Percentiles rank a stretch among this genome's conserved stretches.
Evolutionary conservation across 2,329 filamentous ascomycete species (phyloP).

Genomic region (Pseudocercospora crystallina): DNA sequence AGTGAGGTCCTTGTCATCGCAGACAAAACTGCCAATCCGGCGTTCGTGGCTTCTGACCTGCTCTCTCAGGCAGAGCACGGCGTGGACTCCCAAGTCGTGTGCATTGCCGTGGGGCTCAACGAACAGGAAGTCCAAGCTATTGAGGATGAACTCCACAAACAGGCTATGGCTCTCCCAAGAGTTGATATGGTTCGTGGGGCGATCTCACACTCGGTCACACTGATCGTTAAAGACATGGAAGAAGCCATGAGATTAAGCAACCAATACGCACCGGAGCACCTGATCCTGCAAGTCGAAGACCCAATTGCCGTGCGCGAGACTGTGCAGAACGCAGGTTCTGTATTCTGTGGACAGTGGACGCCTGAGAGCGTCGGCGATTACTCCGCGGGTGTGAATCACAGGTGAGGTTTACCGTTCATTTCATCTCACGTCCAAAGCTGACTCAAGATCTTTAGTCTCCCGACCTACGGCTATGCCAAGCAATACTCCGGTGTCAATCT

Average conservation of each 20-base stretch:
- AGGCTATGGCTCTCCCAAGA: slow-evolving; percentile 82
- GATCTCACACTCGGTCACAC: slow-evolving; percentile 87
- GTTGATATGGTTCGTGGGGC: slow-evolving; percentile 90
- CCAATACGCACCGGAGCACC: slow-evolving; percentile 90
- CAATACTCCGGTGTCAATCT: slow-evolving; percentile 98
- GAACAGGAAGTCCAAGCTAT: slow-evolving; percentile 76
- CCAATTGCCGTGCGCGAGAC: slow-evolving; percentile 71
- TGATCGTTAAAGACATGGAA: slow-evolving; percentile 71
- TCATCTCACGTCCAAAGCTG: too few species aligned
- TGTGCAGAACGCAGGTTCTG: slow-evolving; percentile 91
- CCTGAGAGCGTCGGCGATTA: slow-evolving; percentile 98
- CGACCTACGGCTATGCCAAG: slow-evolving; percentile 96
- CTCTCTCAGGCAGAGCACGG: slow-evolving; percentile 96
- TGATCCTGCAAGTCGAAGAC: slow-evolving; percentile 85
- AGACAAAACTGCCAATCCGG: slow-evolving; percentile 82
- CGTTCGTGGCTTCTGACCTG: slow-evolving; percentile 92
- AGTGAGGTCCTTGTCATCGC: slow-evolving; percentile 96
- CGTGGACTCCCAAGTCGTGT: slow-evolving; percentile 89
- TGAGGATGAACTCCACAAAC: slow-evolving; percentile 84
- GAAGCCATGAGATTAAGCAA: slow-evolving; percentile 83
- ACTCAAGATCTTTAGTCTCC: slow-evolving; percentile 49
- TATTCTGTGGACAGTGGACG: slow-evolving; percentile 95
- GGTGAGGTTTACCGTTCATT: slow-evolving; percentile 33
- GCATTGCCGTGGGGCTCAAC: slow-evolving; percentile 78
- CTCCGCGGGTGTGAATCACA: slow-evolving; percentile 96